Evolutionary conservation across 1,139 yeast genomes (phyloP), one percentile per base, ranked within the genome.

Genomic region (Kodamaea anthophila): DNA sequence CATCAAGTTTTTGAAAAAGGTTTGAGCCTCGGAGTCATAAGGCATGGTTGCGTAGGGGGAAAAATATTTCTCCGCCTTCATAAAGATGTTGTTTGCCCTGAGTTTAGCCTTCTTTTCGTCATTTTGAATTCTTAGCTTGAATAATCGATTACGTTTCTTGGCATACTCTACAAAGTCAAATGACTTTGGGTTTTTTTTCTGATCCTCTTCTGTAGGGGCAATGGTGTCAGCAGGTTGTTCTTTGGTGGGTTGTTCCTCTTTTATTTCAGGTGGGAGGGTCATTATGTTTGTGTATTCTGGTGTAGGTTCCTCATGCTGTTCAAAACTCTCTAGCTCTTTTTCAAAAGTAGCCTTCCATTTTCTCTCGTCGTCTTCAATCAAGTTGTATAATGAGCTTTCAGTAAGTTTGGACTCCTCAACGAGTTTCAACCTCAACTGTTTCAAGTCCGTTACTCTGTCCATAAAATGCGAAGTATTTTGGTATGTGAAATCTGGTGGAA

Each of bases 401-500:
- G 93, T 91, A 35, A 78, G 59, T 36, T 85, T 60, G 16, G 94
- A 83, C 51, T 88, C 96, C 35, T 77, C 78, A 3, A 84, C 91
- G 32, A 87, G 60, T 44, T 73, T 72, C 35, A 82, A 70, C 38
- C 93, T 62, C 30, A 88, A 66, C 35, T 72, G 63, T 38, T 81
- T 74, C 43, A 88, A 85, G 48, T 85, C 93, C 0, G 79, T 71
- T n/a, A 78, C 57, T 12, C 80, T 64, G 18, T 74, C 63, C 39
- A 76, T 67, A 49, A 65, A 85, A 37, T 70, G 67, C 0, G 94
- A 81, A 0, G 96, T 83, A 31, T 75, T 70, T 53, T 75, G 77
- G 49, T 81, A 88, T 0, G 97, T 88, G 53, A 87, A 93, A 46
- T 85, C 95, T 0, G 97, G 96, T 2, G 97, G 97, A 21, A 87